Evolutionary conservation across 2,329 filamentous ascomycete genomes (phyloP).

Genomic region (Microdochium paspali): DNA sequence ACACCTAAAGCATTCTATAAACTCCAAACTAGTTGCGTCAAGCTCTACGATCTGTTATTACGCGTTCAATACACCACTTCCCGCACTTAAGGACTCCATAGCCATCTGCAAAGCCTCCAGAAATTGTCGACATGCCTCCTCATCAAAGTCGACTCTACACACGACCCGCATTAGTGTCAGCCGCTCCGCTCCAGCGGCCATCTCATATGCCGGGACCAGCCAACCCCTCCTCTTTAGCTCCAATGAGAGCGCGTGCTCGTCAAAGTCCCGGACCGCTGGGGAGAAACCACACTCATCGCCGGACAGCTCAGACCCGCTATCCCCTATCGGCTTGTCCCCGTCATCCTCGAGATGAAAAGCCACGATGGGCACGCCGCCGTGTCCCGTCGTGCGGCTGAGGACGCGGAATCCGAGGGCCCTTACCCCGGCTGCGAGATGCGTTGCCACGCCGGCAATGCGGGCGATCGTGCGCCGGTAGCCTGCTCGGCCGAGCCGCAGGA

Average conservation of each 20-base stretch:
- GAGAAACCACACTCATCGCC: too few relatives aligned
- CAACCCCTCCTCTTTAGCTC: neutral
- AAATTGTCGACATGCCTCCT: too few relatives aligned
- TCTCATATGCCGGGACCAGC: neutral
- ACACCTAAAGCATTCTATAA: too few relatives aligned
- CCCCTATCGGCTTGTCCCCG: neutral
- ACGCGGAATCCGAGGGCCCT: too few relatives aligned
- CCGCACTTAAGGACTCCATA: too few relatives aligned
- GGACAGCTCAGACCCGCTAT: too few relatives aligned
- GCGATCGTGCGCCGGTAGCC: neutral
- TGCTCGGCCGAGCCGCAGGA: neutral
- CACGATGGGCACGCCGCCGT: slow-evolving; percentile 51
- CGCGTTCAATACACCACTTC: too few relatives aligned
- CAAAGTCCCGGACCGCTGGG: too few relatives aligned
- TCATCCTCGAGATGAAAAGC: slow-evolving; percentile 46
- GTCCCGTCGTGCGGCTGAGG: neutral
- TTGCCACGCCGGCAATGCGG: neutral
- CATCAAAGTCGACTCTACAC: neutral
- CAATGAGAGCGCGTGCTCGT: neutral
- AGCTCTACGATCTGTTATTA: too few relatives aligned
- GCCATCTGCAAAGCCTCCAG: too few relatives aligned
- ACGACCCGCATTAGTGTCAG: neutral
- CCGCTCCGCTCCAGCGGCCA: neutral
- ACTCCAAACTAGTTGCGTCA: too few relatives aligned
- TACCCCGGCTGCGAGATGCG: neutral